Conservation (phyloP, 805 yeast species). For the Cyberlindnera maclurae region DNA sequence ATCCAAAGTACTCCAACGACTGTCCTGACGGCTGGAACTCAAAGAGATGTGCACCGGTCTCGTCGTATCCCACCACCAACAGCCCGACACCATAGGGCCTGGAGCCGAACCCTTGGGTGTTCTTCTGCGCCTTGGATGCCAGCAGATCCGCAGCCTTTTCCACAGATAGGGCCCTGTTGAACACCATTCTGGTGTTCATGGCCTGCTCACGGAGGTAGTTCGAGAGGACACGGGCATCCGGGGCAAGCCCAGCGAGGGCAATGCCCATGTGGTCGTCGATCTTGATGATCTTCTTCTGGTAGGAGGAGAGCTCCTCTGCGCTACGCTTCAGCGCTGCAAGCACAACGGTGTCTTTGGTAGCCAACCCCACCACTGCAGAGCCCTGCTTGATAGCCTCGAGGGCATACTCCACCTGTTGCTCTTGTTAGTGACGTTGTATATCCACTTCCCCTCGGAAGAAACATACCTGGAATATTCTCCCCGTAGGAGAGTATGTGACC, state of each 20-base stretch:
- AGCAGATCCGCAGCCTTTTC: conserved; percentile 76
- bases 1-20: conserved; percentile 82
- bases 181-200: conserved; percentile 77
- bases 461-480: conserved; percentile 72
- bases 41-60: conserved; percentile 85
- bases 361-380: conserved; percentile 91
- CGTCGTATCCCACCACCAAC: conserved; percentile 84
- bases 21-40: conserved; percentile 97
- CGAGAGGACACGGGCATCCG: conserved; percentile 92
- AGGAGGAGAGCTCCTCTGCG: conserved; percentile 95
- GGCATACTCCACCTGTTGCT: conserved; percentile 70
- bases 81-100: conserved; percentile 98
- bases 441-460: too few species aligned
- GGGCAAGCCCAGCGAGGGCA: conserved; percentile 95
- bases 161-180: conserved; percentile 77
- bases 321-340: conserved; percentile 88
- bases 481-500: conserved; percentile 94
- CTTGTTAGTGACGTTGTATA: too few species aligned
- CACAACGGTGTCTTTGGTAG: conserved; percentile 81
- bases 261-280: conserved; percentile 92
- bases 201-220: conserved; percentile 89
- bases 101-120: conserved; percentile 92
- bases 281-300: conserved; percentile 87
- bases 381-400: conserved; percentile 97
- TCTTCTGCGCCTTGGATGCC: conserved; percentile 95